Base-by-base conservation (phyloP, 148 eudicot genomes). In the Nyssa sinensis region DNA sequence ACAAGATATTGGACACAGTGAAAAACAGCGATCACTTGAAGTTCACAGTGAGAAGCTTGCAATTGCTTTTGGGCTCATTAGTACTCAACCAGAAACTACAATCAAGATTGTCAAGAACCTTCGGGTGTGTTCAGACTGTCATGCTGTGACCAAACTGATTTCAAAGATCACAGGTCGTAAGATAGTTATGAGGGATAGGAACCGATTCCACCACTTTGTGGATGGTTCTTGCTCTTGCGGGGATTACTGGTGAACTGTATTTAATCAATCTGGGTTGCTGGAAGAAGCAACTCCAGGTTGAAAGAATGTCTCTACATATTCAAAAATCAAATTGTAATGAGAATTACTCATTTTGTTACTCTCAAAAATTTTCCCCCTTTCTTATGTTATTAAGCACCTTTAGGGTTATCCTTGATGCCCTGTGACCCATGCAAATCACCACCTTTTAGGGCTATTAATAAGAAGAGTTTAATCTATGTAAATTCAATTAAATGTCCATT, bases 11-110 rank as follows among this genome's bases (percentile, higher is more conserved):
- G 87, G 80, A 24, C 83, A 84, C 28, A 44, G 39, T 2, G 92
- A 88, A 80, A 90, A 89, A 79, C 83, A 81, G 84, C 76, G 79
- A 60, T 86, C 91, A 2, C 79, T 90, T 4, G 90, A 80, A 76
- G 93, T 91, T 80, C 98, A 94, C 58, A 91, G 95, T 49, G 98
- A 94, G 77, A 87, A 82, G 69, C 93, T 91, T 60, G 97, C 95
- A 9, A 87, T 91, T 69, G 93, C 97, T 25, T 94, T 86, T 62
- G 97, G 96, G 74, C 84, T 94, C 61, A 88, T 91, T 39, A 94
- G 93, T 67, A 91, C 95, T 21, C 51, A 82, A 63, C 89, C 93
- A 1, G 90, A 93, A 53, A 85, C 87, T 30, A 75, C 84, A 6
- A 84, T 94, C 62, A 94, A 85, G 86, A 87, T 91, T 81, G 88